Evolutionary conservation across 345 rosid species (phyloP).

Genomic region (Hibiscus trionum): DNA sequence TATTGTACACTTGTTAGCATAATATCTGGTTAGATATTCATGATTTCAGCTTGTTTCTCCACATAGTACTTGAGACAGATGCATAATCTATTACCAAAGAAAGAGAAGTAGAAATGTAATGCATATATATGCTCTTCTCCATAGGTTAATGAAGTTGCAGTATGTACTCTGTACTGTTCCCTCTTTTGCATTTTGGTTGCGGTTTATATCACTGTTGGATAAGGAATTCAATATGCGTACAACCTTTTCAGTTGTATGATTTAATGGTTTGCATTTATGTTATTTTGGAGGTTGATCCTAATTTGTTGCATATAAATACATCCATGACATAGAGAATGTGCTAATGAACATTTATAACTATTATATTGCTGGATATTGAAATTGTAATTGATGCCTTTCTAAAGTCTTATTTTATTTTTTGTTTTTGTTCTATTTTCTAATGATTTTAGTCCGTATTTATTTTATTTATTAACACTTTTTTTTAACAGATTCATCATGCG

Average conservation of each 20-base stretch:
- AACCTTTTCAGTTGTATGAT: no score
- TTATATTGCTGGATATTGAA: not conserved
- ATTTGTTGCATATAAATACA: no score
- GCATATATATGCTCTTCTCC: not conserved
- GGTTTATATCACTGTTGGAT: not conserved
- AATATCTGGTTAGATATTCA: no score
- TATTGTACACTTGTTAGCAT: no score
- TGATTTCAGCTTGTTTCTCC: no score
- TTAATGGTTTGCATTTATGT: no score
- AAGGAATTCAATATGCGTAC: not conserved
- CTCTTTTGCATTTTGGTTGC: conserved; percentile 11
- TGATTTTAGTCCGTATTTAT: not conserved
- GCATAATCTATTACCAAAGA: no score
- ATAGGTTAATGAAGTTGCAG: not conserved
- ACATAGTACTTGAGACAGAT: no score
- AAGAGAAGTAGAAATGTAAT: not conserved
- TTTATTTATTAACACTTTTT: not conserved
- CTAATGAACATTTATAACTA: not conserved
- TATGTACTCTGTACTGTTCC: not conserved
- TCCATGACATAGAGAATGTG: no score
- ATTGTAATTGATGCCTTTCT: not conserved
- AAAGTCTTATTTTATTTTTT: not conserved
- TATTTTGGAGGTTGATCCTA: no score
- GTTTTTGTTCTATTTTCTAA: conserved; percentile 10
- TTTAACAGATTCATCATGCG: conserved; percentile 23